phyloP scores from a whole-genome alignment of 2,329 filamentous ascomycete genomes.

The Ophiostoma australiae region DNA sequence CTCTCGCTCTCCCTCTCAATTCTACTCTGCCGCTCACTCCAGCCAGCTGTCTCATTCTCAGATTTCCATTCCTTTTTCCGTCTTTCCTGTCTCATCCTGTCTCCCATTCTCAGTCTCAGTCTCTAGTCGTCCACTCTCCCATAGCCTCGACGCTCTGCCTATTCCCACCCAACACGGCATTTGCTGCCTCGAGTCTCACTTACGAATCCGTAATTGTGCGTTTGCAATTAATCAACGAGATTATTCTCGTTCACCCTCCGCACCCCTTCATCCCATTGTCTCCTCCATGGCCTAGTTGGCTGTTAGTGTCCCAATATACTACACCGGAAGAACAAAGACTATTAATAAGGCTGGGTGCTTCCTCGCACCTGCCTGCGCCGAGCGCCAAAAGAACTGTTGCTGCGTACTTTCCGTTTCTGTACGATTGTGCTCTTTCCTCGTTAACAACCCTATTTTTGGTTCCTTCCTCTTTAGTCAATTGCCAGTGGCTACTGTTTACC shows the following conservation, averaged over 20 bases:
- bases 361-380: background rate
- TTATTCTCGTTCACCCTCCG: background rate
- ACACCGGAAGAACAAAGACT: background rate
- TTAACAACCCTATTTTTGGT: background rate
- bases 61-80: background rate
- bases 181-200: background rate
- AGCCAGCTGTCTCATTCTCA: background rate
- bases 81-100: background rate
- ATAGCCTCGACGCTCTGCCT: no score
- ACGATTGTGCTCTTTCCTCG: background rate
- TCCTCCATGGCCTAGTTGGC: background rate
- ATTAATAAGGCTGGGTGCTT: background rate
- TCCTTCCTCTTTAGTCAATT: background rate
- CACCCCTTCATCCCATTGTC: background rate
- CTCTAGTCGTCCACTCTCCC: background rate
- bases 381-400: background rate
- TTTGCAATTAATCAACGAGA: background rate
- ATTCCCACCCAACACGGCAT: background rate
- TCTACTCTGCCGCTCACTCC: background rate
- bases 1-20: background rate
- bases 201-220: slow-evolving; percentile 1
- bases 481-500: background rate
- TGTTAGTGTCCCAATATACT: background rate
- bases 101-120: background rate
- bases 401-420: background rate